Evolutionary conservation across 176 grass and related monocot genomes (phyloP).

Genomic region (Bolboschoenus planiculmis): DNA sequence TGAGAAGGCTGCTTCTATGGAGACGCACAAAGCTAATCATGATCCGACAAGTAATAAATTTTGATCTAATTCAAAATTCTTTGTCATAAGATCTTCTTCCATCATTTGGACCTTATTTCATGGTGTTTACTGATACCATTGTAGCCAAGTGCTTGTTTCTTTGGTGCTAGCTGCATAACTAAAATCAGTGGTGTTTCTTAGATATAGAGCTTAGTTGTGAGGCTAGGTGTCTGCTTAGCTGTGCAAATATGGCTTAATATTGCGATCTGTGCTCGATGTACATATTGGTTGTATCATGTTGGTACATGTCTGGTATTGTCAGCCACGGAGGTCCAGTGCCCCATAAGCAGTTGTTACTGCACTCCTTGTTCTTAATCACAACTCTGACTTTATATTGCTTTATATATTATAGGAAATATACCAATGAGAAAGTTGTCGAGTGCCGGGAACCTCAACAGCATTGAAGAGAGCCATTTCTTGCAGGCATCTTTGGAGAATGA

Average conservation of each 20-base stretch:
- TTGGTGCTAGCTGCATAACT: not conserved
- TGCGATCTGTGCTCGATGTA: not conserved
- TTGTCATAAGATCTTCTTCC: not conserved
- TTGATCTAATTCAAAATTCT: constrained; percentile 1
- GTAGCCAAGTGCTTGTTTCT: not conserved
- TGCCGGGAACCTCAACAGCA: constrained; percentile 48
- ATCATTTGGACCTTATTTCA: not conserved
- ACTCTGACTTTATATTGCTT: not conserved
- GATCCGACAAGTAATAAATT: constrained; percentile 55
- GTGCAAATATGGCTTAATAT: not conserved
- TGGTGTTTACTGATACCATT: not conserved
- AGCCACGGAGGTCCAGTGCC: not conserved
- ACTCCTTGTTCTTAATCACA: constrained; percentile 6
- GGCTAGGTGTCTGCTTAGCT: not conserved
- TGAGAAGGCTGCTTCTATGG: constrained; percentile 57
- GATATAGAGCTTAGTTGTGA: not conserved
- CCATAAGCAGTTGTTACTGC: not conserved
- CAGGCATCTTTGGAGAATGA: constrained; percentile 91
- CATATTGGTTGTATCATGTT: not conserved
- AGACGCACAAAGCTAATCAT: constrained; percentile 51
- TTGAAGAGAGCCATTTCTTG: constrained; percentile 94
- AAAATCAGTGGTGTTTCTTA: not conserved
- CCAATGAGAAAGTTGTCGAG: constrained; percentile 71
- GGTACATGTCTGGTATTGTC: not conserved
- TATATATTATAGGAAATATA: constrained; percentile 37